Base-by-base conservation (phyloP, 257 asterid species). In the Solanum gracilifrons region DNA sequence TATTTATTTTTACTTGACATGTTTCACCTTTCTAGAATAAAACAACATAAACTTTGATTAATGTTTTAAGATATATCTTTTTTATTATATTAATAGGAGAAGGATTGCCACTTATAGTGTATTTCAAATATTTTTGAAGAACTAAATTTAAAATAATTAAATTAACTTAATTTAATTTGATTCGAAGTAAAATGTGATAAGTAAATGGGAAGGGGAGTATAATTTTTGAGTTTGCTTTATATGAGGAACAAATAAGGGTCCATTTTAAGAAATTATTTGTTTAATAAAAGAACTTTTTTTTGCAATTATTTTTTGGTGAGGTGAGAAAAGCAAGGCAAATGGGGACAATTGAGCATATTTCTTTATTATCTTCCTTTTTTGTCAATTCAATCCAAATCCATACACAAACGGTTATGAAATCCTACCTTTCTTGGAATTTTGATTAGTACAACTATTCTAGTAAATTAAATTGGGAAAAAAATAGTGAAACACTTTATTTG, bases 171-270 rank as follows among this genome's bases (percentile, higher is more conserved):
- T 64, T 25, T 25, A n/a, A 10, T 64, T 64, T 64, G 0, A 18
- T n/a, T n/a, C 13, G 8, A 64, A 64, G 18, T 13, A 11, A 64
- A 62, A 62, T 2, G 15, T n/a, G 71, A 62, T n/a, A 10, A 62
- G 6, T 62, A 62, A 62, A 64, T 6, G 11, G 29, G 5, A 62
- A n/a, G 8, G 13, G 16, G 41, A 35, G 16, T 20, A 91, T 89
- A 27, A 91, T 93, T 36, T 35, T 23, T 92, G 92, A 88, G 87
- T 89, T 91, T 90, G 90, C 90, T 92, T 95, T 85, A 74, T 89
- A 87, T 21, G 68, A 64, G 88, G 92, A 88, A 89, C 86, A 86
- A 83, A 90, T 76, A 87, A 91, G 98, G 96, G 86, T 91, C 95
- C 87, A 15, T 36, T 46, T 6, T 20, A 46, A 39, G 68, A 66